phyloP scores from a whole-genome alignment of 768 basidiomycete genomes.

The Coprinopsis strossmayeri region DNA sequence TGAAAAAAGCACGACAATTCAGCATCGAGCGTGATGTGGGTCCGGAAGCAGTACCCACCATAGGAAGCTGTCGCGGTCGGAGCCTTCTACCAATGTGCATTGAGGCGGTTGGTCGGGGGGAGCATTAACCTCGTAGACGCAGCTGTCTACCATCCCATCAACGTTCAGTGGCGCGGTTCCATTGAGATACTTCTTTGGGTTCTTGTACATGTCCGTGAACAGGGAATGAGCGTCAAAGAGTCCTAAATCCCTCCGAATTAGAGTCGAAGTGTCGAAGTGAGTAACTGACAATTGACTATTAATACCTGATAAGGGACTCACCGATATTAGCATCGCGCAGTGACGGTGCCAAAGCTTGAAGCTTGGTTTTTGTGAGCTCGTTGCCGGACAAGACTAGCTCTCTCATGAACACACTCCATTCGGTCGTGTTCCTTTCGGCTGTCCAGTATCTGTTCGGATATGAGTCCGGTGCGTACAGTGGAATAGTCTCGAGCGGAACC shows the following conservation, averaged over 20 bases:
- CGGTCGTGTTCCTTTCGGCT: constrained; percentile 43
- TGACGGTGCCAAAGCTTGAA: constrained; percentile 39
- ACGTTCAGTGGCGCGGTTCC: constrained; percentile 58
- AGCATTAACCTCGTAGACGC: constrained; percentile 33
- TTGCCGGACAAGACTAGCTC: constrained; percentile 50
- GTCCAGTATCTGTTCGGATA: constrained; percentile 49
- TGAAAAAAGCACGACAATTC: constrained; percentile 15
- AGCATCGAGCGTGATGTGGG: not conserved
- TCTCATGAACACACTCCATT: constrained; percentile 50
- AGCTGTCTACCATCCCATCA: constrained; percentile 43
- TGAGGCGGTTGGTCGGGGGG: constrained; percentile 14
- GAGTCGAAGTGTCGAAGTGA: not conserved
- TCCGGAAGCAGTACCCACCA: constrained; percentile 34
- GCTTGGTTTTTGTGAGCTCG: constrained; percentile 41
- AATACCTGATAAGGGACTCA: constrained; percentile 18
- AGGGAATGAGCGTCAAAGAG: constrained; percentile 57
- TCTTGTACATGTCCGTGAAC: constrained; percentile 50
- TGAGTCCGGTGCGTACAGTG: constrained; percentile 39
- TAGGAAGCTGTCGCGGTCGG: constrained; percentile 50
- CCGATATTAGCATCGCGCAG: constrained; percentile 54
- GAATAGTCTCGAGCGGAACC: constrained; percentile 45
- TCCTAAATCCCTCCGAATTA: constrained; percentile 25
- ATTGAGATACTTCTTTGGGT: constrained; percentile 50
- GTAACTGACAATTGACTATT: not conserved
- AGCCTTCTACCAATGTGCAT: constrained; percentile 33